These are phyloP conservation scores for Bremia lactucae DNA, from an alignment of 352 stramenopile genomes.

Conservation along the genomic window DNA sequence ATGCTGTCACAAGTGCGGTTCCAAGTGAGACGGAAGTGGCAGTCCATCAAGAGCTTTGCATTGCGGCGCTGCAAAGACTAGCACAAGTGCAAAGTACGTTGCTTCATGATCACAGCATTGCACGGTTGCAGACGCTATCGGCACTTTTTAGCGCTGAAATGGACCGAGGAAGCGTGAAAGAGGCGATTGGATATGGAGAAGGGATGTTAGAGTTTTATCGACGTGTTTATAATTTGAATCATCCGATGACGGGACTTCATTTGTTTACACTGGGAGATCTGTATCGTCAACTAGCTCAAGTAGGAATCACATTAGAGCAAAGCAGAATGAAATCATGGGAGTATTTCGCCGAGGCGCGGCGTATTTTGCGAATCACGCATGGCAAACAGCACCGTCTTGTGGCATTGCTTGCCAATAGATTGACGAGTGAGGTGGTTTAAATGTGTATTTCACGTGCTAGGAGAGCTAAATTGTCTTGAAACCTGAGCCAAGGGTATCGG, in stretches of 20 bases:
- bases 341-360: slow-evolving; percentile 26
- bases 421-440: too few species aligned
- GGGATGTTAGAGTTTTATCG: slow-evolving; percentile 50
- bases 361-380: slow-evolving; percentile 47
- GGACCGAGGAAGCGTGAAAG: slow-evolving; percentile 19
- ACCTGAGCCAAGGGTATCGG: too few species aligned
- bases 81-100: slow-evolving; percentile 15
- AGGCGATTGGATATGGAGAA: slow-evolving; percentile 30
- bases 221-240: slow-evolving; percentile 41
- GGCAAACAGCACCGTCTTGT: slow-evolving; percentile 37
- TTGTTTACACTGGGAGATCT: slow-evolving; percentile 60
- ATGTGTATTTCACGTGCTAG: too few species aligned
- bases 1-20: slow-evolving; percentile 6
- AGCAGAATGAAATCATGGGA: slow-evolving; percentile 10
- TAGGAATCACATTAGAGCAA: slow-evolving; percentile 1
- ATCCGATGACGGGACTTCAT: slow-evolving; percentile 53
- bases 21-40: slow-evolving; percentile 1
- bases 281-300: slow-evolving; percentile 11
- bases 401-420: slow-evolving; percentile 24
- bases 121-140: slow-evolving; percentile 32
- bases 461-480: too few species aligned
- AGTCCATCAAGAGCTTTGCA: slow-evolving; percentile 15
- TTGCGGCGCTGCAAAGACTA: slow-evolving; percentile 16
- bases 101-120: slow-evolving; percentile 38
- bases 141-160: slow-evolving; percentile 48